phyloP scores from a whole-genome alignment of 2,329 filamentous ascomycete genomes.

The Acrocalymma vagum region DNA sequence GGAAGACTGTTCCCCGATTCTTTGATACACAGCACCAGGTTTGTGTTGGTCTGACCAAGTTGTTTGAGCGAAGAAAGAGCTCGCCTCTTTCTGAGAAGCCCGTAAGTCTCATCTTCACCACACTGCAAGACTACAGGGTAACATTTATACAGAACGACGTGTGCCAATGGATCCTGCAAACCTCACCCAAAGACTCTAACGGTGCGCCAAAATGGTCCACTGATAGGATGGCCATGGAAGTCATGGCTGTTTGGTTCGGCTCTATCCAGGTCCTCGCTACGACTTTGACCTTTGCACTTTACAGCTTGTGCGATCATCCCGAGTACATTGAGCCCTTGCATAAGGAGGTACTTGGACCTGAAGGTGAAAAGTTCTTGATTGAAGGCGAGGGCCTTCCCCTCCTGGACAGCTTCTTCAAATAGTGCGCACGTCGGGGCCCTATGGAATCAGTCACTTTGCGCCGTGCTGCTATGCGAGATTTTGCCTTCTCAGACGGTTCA shows the following conservation, averaged over 20 bases:
- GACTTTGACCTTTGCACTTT: slow-evolving; percentile 13
- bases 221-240: slow-evolving; percentile 12
- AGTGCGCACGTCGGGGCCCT: slow-evolving; percentile 17
- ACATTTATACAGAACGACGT: slow-evolving; percentile 5
- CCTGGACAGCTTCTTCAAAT: slow-evolving; percentile 24
- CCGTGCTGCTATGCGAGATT: slow-evolving; percentile 20
- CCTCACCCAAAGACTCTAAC: slow-evolving; percentile 7
- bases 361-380: slow-evolving; percentile 3
- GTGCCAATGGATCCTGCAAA: slow-evolving; percentile 20
- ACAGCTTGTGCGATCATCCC: slow-evolving; percentile 19
- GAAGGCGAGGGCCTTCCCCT: slow-evolving; percentile 10
- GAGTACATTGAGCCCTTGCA: slow-evolving; percentile 21
- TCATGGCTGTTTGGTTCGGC: slow-evolving; percentile 24
- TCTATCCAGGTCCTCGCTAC: slow-evolving; percentile 31
- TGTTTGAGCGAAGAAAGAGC: too few relatives aligned
- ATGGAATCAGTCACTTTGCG: slow-evolving; percentile 13
- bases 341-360: slow-evolving; percentile 9
- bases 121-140: not conserved
- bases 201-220: slow-evolving; percentile 7
- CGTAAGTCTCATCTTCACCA: not conserved
- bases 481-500: slow-evolving; percentile 23
- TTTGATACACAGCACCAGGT: too few relatives aligned
- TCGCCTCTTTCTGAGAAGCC: too few relatives aligned
- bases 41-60: too few relatives aligned
- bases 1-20: too few relatives aligned